Base-by-base conservation (phyloP, 306 rosid species). In the Spatholobus suberectus region DNA sequence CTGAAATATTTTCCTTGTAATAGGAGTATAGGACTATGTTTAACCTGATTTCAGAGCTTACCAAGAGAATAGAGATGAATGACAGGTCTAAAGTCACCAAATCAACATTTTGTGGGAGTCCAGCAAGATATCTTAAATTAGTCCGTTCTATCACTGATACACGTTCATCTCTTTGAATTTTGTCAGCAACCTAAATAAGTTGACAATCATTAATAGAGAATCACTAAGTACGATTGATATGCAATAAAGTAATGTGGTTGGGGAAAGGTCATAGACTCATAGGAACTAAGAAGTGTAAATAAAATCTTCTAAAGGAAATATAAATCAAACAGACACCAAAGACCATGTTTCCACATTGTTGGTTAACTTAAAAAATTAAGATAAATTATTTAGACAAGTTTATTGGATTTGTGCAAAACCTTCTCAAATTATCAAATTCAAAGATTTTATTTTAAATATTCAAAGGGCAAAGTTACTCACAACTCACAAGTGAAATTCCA, bases 31-130 rank as follows among this genome's bases (percentile, higher is more conserved):
- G 8, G 27, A 47, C 7, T 7, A 54, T 12, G 18, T 55, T 66
- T 38, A 83, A 55, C 21, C 80, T 8, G 27, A 23, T 55, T 77
- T 73, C 59, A 87, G 81, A 66, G 32, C 94, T 81, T 93, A 96
- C 97, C 98, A 86, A 55, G 75, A 93, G 94, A 88, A 96, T 91
- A 66, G 99, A 96, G 83, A 96, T 96, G 91, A 96, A 96, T 24
- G 99, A 93, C 37, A 96, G 98, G 86, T 93, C 98, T 79, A 96
- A 76, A 84, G 99, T 93, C 85, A 92, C 97, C 83, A 96, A 86
- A 88, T 96, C 97, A 80, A 96, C 99, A 65, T 81, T 91, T 82
- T 92, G 96, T 0, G 99, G 97, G 80, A 96, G 98, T 77, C n/a
- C 92, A 9, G 92, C 41, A 49, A 95, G 93, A 78, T 93, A 89